Conservation (phyloP, 768 basidiomycete genomes). For the Suillus tomentosus region DNA sequence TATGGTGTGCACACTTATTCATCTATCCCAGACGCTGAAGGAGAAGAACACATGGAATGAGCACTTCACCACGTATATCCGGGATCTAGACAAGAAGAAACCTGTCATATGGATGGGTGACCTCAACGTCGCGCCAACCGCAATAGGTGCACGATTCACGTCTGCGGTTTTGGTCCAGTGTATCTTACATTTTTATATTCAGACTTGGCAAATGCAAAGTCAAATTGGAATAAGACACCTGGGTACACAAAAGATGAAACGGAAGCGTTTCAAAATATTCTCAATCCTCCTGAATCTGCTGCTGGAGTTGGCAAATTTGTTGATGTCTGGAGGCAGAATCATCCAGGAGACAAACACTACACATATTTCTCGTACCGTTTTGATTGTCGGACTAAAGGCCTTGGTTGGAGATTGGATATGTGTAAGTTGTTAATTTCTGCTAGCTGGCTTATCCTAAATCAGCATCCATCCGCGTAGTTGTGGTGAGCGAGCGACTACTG, state of each 20-base stretch:
- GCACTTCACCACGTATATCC: conserved; percentile 75
- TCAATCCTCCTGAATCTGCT: conserved; percentile 49
- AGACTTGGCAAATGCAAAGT: conserved; percentile 71
- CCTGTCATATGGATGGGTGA: conserved; percentile 90
- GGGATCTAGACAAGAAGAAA: conserved; percentile 72
- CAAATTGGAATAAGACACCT: conserved; percentile 87
- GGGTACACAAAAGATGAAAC: conserved; percentile 87
- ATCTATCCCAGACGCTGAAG: conserved; percentile 58
- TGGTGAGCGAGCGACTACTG: conserved; percentile 69
- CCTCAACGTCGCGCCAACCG: conserved; percentile 84
- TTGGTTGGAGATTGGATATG: conserved; percentile 88
- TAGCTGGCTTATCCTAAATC: conserved; percentile 11
- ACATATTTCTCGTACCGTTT: conserved; percentile 87
- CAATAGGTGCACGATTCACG: conserved; percentile 46
- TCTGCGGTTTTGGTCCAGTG: conserved; percentile 7
- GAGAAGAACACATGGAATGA: conserved; percentile 78
- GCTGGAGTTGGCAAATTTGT: conserved; percentile 53
- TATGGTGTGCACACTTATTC: not conserved
- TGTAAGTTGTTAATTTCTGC: conserved; percentile 47
- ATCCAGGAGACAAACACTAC: conserved; percentile 73
- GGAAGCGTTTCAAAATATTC: conserved; percentile 67
- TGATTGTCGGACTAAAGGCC: conserved; percentile 74
- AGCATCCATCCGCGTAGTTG: conserved; percentile 46
- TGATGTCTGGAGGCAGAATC: conserved; percentile 76
- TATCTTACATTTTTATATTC: not conserved